phyloP scores from a whole-genome alignment of 2,329 filamentous ascomycete species.

The Graphium sp. region DNA sequence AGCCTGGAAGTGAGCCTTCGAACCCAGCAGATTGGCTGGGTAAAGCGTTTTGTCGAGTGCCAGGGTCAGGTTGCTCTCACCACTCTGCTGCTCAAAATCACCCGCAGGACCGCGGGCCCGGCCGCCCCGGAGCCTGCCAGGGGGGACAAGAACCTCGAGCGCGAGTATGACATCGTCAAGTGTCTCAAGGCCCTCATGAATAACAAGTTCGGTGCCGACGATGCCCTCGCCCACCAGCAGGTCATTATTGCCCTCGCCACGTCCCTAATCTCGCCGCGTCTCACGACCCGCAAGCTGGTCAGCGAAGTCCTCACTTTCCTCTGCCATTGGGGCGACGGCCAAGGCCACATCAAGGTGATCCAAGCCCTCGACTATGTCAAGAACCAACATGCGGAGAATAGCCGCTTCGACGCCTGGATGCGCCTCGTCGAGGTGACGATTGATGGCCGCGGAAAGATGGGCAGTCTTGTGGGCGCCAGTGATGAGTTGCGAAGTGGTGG shows the following conservation, averaged over 20 bases:
- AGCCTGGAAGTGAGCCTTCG: slow-evolving; percentile 87
- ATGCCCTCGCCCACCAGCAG: slow-evolving; percentile 79
- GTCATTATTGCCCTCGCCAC: slow-evolving; percentile 77
- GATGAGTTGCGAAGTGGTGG: slow-evolving; percentile 92
- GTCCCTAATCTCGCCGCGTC: slow-evolving; percentile 71
- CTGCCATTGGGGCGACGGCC: slow-evolving; percentile 80
- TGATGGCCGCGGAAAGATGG: slow-evolving; percentile 96
- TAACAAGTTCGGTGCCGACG: slow-evolving; percentile 53
- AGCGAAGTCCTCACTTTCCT: slow-evolving; percentile 94
- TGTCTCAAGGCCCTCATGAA: slow-evolving; percentile 24
- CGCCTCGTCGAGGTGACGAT: slow-evolving; percentile 93
- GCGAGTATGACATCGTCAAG: slow-evolving; percentile 94
- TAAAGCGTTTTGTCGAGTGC: slow-evolving; percentile 89
- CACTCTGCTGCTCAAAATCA: slow-evolving; percentile 85
- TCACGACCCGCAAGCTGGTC: slow-evolving; percentile 86
- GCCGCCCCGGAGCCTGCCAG: slow-evolving; percentile 39
- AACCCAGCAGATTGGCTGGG: slow-evolving; percentile 96
- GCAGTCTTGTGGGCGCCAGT: slow-evolving; percentile 87
- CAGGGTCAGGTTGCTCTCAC: slow-evolving; percentile 94
- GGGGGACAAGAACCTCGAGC: slow-evolving; percentile 66
- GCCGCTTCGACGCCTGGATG: slow-evolving; percentile 97
- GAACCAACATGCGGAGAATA: slow-evolving; percentile 73
- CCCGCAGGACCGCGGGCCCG: slow-evolving; percentile 67
- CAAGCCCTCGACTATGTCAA: slow-evolving; percentile 89
- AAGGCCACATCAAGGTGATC: slow-evolving; percentile 85